phyloP scores from a whole-genome alignment of 106 monocot species.

The Dendrobium officinale region DNA sequence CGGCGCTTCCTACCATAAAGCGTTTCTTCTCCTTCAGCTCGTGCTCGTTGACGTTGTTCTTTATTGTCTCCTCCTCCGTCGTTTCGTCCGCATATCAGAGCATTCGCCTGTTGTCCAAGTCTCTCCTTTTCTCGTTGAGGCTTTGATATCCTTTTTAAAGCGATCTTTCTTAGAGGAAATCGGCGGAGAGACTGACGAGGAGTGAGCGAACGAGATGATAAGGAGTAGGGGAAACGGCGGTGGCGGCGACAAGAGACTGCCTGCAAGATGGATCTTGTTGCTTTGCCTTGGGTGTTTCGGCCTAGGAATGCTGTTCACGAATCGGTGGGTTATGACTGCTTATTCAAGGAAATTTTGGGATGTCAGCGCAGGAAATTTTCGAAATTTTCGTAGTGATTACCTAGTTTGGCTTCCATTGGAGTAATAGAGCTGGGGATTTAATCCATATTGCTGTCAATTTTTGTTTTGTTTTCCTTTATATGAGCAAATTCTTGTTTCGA shows the following conservation, averaged over 20 bases:
- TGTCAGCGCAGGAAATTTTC: background rate
- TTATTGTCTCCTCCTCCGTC: background rate
- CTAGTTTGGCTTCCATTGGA: background rate
- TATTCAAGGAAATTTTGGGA: background rate
- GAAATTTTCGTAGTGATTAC: background rate
- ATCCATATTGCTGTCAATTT: background rate
- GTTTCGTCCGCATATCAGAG: background rate
- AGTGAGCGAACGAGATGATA: constrained; percentile 3
- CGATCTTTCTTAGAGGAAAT: background rate
- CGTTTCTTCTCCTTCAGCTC: background rate
- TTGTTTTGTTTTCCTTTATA: background rate
- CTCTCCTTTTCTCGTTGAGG: background rate
- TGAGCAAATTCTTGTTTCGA: background rate
- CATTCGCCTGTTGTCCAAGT: background rate
- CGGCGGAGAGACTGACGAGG: background rate
- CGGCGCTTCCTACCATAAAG: background rate
- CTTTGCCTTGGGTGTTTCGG: constrained; percentile 43
- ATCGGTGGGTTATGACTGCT: constrained; percentile 24
- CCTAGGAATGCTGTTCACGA: constrained; percentile 52
- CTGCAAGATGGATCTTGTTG: constrained; percentile 34
- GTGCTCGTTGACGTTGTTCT: background rate
- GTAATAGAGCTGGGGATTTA: background rate
- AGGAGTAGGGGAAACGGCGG: constrained; percentile 2
- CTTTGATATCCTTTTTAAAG: background rate
- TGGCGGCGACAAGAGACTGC: constrained; percentile 24